These are phyloP conservation scores for Trametes versicolor DNA, from an alignment of 1,284 basidiomycete species.

Conservation along the genomic window DNA sequence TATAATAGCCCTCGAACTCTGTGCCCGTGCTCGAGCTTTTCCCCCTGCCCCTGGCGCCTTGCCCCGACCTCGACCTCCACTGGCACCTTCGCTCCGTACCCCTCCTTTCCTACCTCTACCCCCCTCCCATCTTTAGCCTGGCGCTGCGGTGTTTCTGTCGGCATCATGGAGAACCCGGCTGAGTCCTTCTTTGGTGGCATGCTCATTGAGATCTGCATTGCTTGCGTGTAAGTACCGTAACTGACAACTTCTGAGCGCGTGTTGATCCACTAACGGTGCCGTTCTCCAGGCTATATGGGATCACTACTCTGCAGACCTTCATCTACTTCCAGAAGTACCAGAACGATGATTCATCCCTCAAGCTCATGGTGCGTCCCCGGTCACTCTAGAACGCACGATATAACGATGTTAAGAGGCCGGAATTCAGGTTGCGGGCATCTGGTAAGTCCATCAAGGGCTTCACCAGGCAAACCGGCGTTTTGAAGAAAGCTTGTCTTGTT, in stretches of 20 bases:
- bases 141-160: constrained; percentile 13
- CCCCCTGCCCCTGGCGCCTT: constrained; percentile 15
- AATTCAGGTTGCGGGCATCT: constrained; percentile 29
- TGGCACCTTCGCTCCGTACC: neutral
- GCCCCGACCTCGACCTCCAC: neutral
- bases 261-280: neutral
- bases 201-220: constrained; percentile 46
- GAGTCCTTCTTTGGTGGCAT: constrained; percentile 28
- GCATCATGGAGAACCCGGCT: constrained; percentile 23
- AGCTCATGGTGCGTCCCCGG: constrained; percentile 24
- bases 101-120: neutral
- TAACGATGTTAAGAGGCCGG: neutral
- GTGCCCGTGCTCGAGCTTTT: constrained; percentile 7
- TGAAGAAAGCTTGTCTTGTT: neutral
- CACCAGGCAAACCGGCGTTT: neutral
- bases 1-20: constrained; percentile 10
- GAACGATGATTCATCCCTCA: constrained; percentile 24
- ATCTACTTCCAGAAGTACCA: constrained; percentile 36
- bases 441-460: constrained; percentile 22
- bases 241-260: neutral
- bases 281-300: constrained; percentile 29
- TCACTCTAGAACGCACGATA: neutral
- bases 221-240: constrained; percentile 42
- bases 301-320: constrained; percentile 35
- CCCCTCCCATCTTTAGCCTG: constrained; percentile 1